Evolutionary conservation across 139 green algal species (phyloP).

Genomic region (Pseudopediastrum boryanum): DNA sequence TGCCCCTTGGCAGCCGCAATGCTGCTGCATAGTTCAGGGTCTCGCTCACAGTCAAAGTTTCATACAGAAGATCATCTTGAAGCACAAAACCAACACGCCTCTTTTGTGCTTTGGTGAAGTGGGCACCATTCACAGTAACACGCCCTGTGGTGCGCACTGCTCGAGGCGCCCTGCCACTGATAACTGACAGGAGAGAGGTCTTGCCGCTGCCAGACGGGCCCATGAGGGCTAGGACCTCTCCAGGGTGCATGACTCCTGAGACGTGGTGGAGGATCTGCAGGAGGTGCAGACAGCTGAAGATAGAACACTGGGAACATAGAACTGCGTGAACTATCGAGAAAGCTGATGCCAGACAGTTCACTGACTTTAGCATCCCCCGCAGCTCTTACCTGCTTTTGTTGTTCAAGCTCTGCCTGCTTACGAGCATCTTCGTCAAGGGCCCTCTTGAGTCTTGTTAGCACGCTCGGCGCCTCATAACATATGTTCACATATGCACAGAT

Average conservation of each 20-base stretch:
- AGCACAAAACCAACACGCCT: conserved; percentile 71
- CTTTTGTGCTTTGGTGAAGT: conserved; percentile 70
- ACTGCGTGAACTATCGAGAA: not conserved
- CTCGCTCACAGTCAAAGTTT: conserved; percentile 47
- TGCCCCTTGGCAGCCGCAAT: conserved; percentile 78
- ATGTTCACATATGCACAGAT: conserved; percentile 27
- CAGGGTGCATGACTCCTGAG: conserved; percentile 45
- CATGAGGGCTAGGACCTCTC: conserved; percentile 62
- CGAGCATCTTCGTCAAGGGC: not conserved
- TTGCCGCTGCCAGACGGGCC: conserved; percentile 82
- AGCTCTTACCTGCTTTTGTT: conserved; percentile 19
- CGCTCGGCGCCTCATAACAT: not conserved
- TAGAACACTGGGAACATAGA: not conserved
- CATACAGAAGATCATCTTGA: conserved; percentile 91
- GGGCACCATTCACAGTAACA: conserved; percentile 74
- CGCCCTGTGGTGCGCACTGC: conserved; percentile 46
- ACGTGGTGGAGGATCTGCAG: conserved; percentile 51
- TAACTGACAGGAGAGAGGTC: conserved; percentile 76
- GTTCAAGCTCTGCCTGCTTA: not conserved
- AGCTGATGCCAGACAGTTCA: not conserved
- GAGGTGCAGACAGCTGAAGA: not conserved
- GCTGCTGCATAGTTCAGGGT: conserved; percentile 84
- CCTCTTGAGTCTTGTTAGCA: not conserved
- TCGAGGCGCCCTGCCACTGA: conserved; percentile 63
- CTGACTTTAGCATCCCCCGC: not conserved